A percentile compares a stretch with the other conserved stretches of the same genome.
Evolutionary conservation across 805 yeast genomes (phyloP).

Genomic region (Candida schatavii): DNA sequence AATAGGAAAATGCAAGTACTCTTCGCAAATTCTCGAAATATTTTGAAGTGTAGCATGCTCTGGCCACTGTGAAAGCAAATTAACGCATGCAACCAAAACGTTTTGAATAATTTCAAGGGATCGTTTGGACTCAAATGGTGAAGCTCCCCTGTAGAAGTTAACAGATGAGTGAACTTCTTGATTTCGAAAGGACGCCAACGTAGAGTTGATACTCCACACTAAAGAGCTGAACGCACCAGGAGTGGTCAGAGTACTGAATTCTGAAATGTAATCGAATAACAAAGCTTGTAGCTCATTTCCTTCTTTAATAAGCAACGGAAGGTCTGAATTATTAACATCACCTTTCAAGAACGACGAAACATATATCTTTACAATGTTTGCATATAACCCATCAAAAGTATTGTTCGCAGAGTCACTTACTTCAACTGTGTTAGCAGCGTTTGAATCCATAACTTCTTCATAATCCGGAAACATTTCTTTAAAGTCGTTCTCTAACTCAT

Average conservation of each 20-base stretch:
- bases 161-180: constrained; percentile 19
- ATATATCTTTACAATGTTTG: constrained; percentile 48
- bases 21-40: constrained; percentile 59
- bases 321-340: constrained; percentile 5
- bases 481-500: constrained; percentile 79
- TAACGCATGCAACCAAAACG: constrained; percentile 43
- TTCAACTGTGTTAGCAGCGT: not conserved
- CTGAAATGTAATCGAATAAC: not conserved
- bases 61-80: constrained; percentile 74
- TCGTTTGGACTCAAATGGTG: constrained; percentile 55
- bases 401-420: constrained; percentile 21
- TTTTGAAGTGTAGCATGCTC: constrained; percentile 88
- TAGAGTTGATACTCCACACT: constrained; percentile 2
- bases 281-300: constrained; percentile 33
- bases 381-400: constrained; percentile 45
- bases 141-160: constrained; percentile 64
- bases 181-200: constrained; percentile 14
- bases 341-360: constrained; percentile 35
- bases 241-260: constrained; percentile 20
- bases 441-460: constrained; percentile 55
- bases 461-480: constrained; percentile 81
- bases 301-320: constrained; percentile 32
- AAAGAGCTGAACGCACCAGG: constrained; percentile 27
- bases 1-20: constrained; percentile 60
- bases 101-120: constrained; percentile 52